Evolutionary conservation across 306 rosid genomes (phyloP).

Genomic region (Medicago arabica): DNA sequence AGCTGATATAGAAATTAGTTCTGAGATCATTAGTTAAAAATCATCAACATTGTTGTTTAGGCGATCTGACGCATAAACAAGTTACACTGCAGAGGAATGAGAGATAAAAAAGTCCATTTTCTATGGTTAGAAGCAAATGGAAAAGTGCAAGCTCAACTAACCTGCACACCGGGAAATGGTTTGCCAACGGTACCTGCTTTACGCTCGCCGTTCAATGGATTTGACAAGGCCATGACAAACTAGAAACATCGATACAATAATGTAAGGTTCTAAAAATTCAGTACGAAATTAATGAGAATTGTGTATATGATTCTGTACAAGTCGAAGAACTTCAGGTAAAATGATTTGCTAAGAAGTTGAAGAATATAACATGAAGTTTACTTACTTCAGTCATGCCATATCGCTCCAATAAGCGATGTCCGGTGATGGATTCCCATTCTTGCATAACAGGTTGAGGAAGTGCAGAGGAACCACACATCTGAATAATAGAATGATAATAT

Average conservation of each 20-base stretch:
- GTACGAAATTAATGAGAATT: slow-evolving; percentile 6
- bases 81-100: slow-evolving; percentile 27
- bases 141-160: slow-evolving; percentile 47
- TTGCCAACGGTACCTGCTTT: slow-evolving; percentile 94
- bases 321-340: background rate
- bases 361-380: slow-evolving; percentile 41
- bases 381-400: slow-evolving; percentile 98
- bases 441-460: slow-evolving; percentile 93
- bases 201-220: slow-evolving; percentile 87
- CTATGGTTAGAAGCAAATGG: slow-evolving; percentile 12
- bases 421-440: slow-evolving; percentile 88
- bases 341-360: slow-evolving; percentile 12
- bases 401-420: slow-evolving; percentile 91
- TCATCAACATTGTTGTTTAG: background rate
- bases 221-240: slow-evolving; percentile 96
- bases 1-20: background rate
- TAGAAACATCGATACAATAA: slow-evolving; percentile 48
- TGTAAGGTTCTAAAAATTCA: slow-evolving; percentile 33
- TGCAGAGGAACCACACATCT: slow-evolving; percentile 99
- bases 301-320: background rate
- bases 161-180: slow-evolving; percentile 95
- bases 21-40: slow-evolving; percentile 24
- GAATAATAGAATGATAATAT: slow-evolving; percentile 23
- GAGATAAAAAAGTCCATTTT: slow-evolving; percentile 28
- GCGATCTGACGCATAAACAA: slow-evolving; percentile 12